Conservation (phyloP, 305 asterid genomes). For the Stenogyne calaminthoides region DNA sequence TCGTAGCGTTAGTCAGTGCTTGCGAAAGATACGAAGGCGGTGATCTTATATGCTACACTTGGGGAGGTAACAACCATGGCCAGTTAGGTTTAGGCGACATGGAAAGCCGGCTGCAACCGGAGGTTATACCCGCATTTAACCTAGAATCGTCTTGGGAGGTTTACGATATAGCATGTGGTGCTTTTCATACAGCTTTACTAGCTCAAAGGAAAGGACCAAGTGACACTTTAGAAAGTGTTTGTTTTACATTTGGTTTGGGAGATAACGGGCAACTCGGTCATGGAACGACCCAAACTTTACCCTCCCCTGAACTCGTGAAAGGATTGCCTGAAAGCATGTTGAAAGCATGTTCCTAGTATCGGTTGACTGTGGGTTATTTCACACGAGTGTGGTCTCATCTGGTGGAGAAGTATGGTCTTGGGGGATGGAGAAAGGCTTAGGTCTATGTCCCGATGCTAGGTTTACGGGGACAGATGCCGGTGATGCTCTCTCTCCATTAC, state of each 20-base stretch:
- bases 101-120: conserved; percentile 59
- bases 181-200: conserved; percentile 78
- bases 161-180: conserved; percentile 82
- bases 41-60: conserved; percentile 73
- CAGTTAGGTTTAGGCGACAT: conserved; percentile 89
- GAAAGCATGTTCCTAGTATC: conserved; percentile 58
- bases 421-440: conserved; percentile 98
- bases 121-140: conserved; percentile 54
- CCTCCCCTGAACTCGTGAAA: conserved; percentile 58
- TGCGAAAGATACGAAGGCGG: conserved; percentile 62
- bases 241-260: conserved; percentile 94
- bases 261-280: conserved; percentile 94
- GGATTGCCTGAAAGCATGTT: conserved; percentile 58
- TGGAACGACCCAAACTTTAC: conserved; percentile 60
- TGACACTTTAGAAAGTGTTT: conserved; percentile 56
- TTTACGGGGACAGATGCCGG: conserved; percentile 66
- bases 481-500: conserved; percentile 73
- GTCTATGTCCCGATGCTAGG: conserved; percentile 83
- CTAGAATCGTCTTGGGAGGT: conserved; percentile 63
- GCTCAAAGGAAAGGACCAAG: conserved; percentile 54
- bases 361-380: conserved; percentile 82
- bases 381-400: conserved; percentile 78
- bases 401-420: conserved; percentile 92
- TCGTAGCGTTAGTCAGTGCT: conserved; percentile 72
- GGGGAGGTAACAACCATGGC: conserved; percentile 89